Evolutionary conservation across 176 grass and related monocot species (phyloP), one percentile per base, ranked within the genome.

Genomic region (Lolium rigidum): DNA sequence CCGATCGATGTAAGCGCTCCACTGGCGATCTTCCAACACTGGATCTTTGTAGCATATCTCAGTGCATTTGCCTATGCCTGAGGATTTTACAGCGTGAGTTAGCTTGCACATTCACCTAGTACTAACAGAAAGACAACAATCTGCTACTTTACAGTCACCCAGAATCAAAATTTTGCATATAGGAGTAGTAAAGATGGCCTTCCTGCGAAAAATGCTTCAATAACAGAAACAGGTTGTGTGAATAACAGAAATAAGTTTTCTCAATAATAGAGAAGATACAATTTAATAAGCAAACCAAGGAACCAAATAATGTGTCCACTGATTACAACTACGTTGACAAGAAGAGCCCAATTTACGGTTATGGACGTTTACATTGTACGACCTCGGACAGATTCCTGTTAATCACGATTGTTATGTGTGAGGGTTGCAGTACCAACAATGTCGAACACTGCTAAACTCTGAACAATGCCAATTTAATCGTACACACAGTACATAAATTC

Each of bases 11-110:
- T 94, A 98, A 1, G 91, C 88, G 80, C 93, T 95, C 95, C 95
- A 98, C 68, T 95, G 87, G 3, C 65, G 91, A 61, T 95, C 95
- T 74, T 95, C 92, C 60, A 98, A 82, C 37, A 98, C 95, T 0
- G 95, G 95, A 75, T 98, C 95, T 86, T 98, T 98, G 83, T 95
- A 95, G 55, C 95, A 98, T 72, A 98, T 95, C 63, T 94, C 93
- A 14, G 94, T 93, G 74, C 95, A 98, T 79, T 93, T 94, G 68
- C 89, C 86, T 81, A 95, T 71, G 82, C 93, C 95, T 98, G 88
- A 24, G 41, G 15, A 90, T 69, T 76, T 83, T 0, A 78, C 44
- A 84, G n/a, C 7, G 56, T 24, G 70, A 82, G 47, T 66, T 79
- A 35, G 14, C 10, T 14, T 63, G 4, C 44, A 66, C 55, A 65